Base-by-base conservation (phyloP, 352 stramenopile species). In the Phytophthora meadii region DNA sequence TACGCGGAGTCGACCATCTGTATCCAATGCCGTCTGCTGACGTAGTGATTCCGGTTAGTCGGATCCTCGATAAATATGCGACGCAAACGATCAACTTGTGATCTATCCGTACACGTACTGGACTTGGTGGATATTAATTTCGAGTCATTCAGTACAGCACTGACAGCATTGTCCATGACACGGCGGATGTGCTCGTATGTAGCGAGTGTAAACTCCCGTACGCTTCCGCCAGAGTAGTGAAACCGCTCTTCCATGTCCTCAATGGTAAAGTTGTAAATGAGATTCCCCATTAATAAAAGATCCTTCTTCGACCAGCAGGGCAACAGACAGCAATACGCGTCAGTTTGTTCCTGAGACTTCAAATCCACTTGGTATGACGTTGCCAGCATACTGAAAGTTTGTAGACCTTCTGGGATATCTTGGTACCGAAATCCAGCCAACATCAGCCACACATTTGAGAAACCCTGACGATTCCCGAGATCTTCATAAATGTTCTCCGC, bases 331-430 rank as follows among this genome's bases (percentile, higher is more conserved):
- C 54, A 61, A 25, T 70, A 65, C 15, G 48, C 41, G 42, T 52
- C 11, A 36, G 15, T 1, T 10, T 7, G 54, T 9, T 65, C 54
- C 56, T 54, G 30, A 25, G 54, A 57, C 24, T 56, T 70, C 10
- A 70, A 12, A 52, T 48, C 15, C 17, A 70, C 54, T 58, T 57
- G 41, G 42, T 74, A 53, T 17, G 70, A 72, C 11, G 60, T 74
- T 15, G 54, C 48, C 34, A 74, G 34, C 50, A 77, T 6, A 1
- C 50, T 65, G 37, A 74, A 77, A 22, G 48, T 72, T 17, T 2
- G 1, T 24, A 46, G 0, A 47, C 41, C 41, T 47, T 47, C 41
- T 12, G 41, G 41, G 12, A 47, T 47, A 28, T 47, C 41, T 28
- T 47, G 0, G 17, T 47, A 47, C 9, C 14, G 14, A 47, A 47